These are phyloP conservation scores for Juglanconis juglandina DNA, from an alignment of 2,329 filamentous ascomycete genomes.

Conservation along the genomic window DNA sequence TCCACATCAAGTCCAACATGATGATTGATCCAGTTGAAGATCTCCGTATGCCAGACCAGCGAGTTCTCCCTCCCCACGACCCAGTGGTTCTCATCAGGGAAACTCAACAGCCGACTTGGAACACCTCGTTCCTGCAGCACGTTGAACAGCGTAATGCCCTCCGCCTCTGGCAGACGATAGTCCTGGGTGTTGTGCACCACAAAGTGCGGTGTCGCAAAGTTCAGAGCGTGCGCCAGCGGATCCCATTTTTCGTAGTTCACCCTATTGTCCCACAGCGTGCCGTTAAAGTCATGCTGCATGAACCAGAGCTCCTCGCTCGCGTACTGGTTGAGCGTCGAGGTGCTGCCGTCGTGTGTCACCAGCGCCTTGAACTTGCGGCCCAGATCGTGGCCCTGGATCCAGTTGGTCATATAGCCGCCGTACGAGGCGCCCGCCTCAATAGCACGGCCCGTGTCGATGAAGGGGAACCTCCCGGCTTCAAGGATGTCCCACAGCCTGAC, in stretches of 20 bases:
- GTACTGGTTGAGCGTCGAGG: constrained; percentile 66
- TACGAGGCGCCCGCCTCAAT: constrained; percentile 74
- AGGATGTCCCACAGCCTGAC: constrained; percentile 76
- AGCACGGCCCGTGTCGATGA: constrained; percentile 65
- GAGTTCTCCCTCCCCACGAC: constrained; percentile 67
- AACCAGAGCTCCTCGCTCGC: constrained; percentile 68
- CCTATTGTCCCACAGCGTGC: constrained; percentile 58
- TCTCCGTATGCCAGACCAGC: constrained; percentile 64
- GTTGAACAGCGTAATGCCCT: constrained; percentile 68
- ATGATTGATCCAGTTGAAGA: constrained; percentile 63
- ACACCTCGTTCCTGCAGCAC: constrained; percentile 65
- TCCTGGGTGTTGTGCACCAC: constrained; percentile 61
- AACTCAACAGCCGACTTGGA: constrained; percentile 66
- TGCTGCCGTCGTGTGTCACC: constrained; percentile 84
- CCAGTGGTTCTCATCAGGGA: constrained; percentile 72
- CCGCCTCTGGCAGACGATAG: constrained; percentile 48
- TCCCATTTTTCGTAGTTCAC: constrained; percentile 68
- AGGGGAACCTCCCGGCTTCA: constrained; percentile 42
- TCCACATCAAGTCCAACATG: too few relatives aligned
- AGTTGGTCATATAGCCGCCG: constrained; percentile 78
- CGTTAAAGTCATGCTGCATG: constrained; percentile 64
- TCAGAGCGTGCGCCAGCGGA: constrained; percentile 34
- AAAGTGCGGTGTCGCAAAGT: too few relatives aligned
- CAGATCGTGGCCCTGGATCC: constrained; percentile 84
- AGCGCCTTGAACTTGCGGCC: constrained; percentile 83